Evolutionary conservation across 2,329 filamentous ascomycete genomes (phyloP).

Genomic region (Alternaria dauci): DNA sequence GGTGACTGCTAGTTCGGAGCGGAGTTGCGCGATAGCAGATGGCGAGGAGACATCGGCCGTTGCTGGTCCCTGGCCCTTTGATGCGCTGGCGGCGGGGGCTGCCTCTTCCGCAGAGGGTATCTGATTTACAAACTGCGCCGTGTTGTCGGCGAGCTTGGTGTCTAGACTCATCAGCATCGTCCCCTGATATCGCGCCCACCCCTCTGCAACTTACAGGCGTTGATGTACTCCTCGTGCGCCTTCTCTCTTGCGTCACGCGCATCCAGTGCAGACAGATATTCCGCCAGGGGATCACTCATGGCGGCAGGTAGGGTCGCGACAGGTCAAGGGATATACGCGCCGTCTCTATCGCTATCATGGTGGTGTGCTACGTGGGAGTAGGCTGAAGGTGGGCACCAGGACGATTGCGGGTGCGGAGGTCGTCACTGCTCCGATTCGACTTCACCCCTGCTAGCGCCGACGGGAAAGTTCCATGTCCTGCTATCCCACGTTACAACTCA

Average conservation of each 20-base stretch:
- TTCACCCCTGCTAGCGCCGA: slow-evolving; percentile 17
- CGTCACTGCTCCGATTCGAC: slow-evolving; percentile 30
- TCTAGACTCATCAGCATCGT: slow-evolving; percentile 42
- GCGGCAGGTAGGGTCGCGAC: slow-evolving; percentile 32
- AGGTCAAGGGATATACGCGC: background rate
- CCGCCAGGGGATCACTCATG: slow-evolving; percentile 79
- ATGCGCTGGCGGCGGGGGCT: slow-evolving; percentile 27
- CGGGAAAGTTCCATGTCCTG: slow-evolving; percentile 6
- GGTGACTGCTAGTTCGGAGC: slow-evolving; percentile 75
- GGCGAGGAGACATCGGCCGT: slow-evolving; percentile 22
- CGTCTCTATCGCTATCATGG: slow-evolving; percentile 29
- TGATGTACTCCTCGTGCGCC: slow-evolving; percentile 72
- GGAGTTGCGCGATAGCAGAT: slow-evolving; percentile 44
- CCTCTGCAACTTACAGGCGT: slow-evolving; percentile 70
- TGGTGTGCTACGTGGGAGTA: slow-evolving; percentile 29
- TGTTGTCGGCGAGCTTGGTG: slow-evolving; percentile 58
- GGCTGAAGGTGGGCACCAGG: slow-evolving; percentile 19
- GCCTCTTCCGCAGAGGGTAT: slow-evolving; percentile 29
- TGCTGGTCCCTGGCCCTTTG: slow-evolving; percentile 32
- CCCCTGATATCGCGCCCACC: background rate
- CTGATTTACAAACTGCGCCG: slow-evolving; percentile 43
- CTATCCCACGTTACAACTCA: background rate
- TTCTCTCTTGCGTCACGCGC: slow-evolving; percentile 75
- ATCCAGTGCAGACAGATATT: slow-evolving; percentile 79
- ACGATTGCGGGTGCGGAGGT: slow-evolving; percentile 26